Conservation (phyloP, 345 rosid genomes). For the Camelina laxa region DNA sequence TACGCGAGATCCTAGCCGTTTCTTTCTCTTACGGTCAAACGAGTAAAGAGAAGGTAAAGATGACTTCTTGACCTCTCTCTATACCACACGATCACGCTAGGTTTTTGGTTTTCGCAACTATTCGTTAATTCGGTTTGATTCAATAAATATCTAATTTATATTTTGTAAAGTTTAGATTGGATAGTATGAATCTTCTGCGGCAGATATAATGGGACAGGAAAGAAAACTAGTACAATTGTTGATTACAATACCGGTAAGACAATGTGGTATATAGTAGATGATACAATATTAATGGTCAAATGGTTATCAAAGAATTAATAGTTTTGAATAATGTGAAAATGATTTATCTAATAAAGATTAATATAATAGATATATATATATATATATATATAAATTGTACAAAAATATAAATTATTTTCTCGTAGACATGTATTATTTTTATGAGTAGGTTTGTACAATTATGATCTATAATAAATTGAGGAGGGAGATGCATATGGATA, state of each 20-base stretch:
- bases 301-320: not conserved
- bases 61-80: not conserved
- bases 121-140: not conserved
- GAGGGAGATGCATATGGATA: not conserved
- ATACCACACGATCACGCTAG: slow-evolving; percentile 28
- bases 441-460: not conserved
- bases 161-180: not conserved
- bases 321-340: not conserved
- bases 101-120: not conserved
- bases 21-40: slow-evolving; percentile 34
- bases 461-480: not conserved
- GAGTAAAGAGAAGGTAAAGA: slow-evolving; percentile 9
- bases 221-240: not conserved
- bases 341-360: not conserved
- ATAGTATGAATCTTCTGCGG: not conserved
- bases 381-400: not conserved
- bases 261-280: not conserved
- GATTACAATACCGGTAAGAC: not conserved
- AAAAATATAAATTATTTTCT: not conserved
- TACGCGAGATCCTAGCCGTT: slow-evolving; percentile 44
- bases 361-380: not conserved
- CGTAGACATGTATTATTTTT: not conserved
- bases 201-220: not conserved
- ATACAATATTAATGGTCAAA: not conserved
- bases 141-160: not conserved